Percentiles rank a stretch among this genome's conserved stretches.
These are phyloP conservation scores for Trichophyton simii DNA, from an alignment of 2,329 filamentous ascomycete species.

Conservation along the genomic window DNA sequence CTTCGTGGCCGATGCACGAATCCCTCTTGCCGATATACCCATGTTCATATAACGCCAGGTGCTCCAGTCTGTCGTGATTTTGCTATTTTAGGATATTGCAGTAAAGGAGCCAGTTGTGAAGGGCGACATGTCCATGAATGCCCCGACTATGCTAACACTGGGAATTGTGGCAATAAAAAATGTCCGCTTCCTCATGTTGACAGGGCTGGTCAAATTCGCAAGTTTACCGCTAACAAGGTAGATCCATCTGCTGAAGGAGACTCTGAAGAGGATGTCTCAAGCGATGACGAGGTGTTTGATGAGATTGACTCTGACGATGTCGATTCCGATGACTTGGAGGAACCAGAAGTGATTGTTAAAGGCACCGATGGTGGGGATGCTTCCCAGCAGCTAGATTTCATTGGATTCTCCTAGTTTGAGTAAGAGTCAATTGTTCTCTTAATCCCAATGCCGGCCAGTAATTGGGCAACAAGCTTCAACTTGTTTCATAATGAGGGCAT, in stretches of 20 bases:
- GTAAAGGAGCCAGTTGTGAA: constrained; percentile 61
- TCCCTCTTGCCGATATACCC: constrained; percentile 70
- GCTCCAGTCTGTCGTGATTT: constrained; percentile 76
- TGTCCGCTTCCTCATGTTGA: constrained; percentile 83
- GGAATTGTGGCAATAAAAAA: constrained; percentile 64
- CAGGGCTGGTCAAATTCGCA: constrained; percentile 66
- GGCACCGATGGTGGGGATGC: constrained; percentile 35
- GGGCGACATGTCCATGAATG: constrained; percentile 87
- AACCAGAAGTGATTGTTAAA: constrained; percentile 27
- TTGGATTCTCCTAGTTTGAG: constrained; percentile 27
- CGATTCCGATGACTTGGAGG: constrained; percentile 52
- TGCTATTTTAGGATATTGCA: constrained; percentile 78
- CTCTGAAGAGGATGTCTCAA: constrained; percentile 57
- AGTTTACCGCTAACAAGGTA: constrained; percentile 37
- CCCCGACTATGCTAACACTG: constrained; percentile 86
- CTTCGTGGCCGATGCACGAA: constrained; percentile 84
- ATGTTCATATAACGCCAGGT: constrained; percentile 62
- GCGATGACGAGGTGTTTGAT: constrained; percentile 58
- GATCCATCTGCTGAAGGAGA: constrained; percentile 22
- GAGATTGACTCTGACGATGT: constrained; percentile 61
- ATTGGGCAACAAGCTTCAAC: not conserved
- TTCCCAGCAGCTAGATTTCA: constrained; percentile 42
- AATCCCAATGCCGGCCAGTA: not conserved
- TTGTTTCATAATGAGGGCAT: not conserved
- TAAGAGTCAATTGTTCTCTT: not conserved